Evolutionary conservation across 768 basidiomycete species (phyloP).

Genomic region (Pulveroboletus frians): DNA sequence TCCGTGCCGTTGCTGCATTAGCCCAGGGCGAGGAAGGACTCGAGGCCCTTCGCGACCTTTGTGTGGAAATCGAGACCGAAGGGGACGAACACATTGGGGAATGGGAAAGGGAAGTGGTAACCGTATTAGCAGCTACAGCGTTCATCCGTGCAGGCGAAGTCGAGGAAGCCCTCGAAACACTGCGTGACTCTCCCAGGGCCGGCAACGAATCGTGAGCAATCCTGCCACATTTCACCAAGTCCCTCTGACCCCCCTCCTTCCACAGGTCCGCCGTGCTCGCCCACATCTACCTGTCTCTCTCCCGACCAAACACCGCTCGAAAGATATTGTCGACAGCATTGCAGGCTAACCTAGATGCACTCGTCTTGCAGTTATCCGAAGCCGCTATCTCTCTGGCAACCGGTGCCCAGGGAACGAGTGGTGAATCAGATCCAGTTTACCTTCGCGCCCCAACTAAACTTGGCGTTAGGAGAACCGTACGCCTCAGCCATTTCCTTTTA

Average conservation of each 20-base stretch:
- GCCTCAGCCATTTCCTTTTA: slow-evolving; percentile 56
- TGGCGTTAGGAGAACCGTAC: slow-evolving; percentile 27
- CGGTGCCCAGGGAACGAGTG: slow-evolving; percentile 60
- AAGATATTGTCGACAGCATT: slow-evolving; percentile 81
- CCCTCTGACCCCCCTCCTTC: neutral
- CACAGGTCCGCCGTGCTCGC: slow-evolving; percentile 73
- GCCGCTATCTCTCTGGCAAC: slow-evolving; percentile 73
- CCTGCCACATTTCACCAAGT: neutral
- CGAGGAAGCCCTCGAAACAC: slow-evolving; percentile 89
- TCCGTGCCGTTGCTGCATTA: slow-evolving; percentile 68
- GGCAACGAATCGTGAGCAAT: slow-evolving; percentile 80
- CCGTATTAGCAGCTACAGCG: slow-evolving; percentile 80
- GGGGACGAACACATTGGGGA: slow-evolving; percentile 58
- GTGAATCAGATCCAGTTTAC: slow-evolving; percentile 28
- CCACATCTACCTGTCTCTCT: slow-evolving; percentile 87
- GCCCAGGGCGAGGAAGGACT: slow-evolving; percentile 61
- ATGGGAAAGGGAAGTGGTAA: slow-evolving; percentile 66
- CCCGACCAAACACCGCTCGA: slow-evolving; percentile 81
- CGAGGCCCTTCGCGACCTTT: slow-evolving; percentile 80
- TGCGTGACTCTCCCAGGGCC: slow-evolving; percentile 63
- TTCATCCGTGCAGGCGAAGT: slow-evolving; percentile 80
- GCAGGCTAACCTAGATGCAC: slow-evolving; percentile 83
- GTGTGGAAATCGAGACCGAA: slow-evolving; percentile 81
- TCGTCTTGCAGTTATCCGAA: slow-evolving; percentile 86
- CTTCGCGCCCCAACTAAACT: neutral